Base-by-base conservation (phyloP, 306 rosid species). In the Spatholobus suberectus region DNA sequence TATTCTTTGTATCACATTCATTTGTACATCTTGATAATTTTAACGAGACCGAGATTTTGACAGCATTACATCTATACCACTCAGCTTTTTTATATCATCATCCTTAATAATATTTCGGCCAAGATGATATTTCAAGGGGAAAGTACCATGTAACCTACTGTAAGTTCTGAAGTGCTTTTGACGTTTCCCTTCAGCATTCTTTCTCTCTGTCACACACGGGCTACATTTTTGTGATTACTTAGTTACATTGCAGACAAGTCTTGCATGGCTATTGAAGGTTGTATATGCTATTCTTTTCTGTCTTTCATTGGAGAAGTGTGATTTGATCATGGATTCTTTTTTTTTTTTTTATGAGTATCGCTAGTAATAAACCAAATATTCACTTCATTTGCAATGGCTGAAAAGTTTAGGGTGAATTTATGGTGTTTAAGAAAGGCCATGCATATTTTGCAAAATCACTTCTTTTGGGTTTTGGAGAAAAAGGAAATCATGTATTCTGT, bases 1-100 rank as follows among this genome's bases (percentile, higher is more conserved):
- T 76, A 81, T 85, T 85, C 77, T 85, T 81, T 77, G 54, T 52
- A 51, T 55, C 71, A 76, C 51, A 85, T 85, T 85, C 83, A 52
- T 85, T 85, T 85, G 83, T 81, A 62, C 86, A 70, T 81, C 20
- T 77, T 70, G 68, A 81, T 61, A 69, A 59, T 29, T 47, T 40
- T 76, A 69, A 85, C 79, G 18, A 59, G 70, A 23, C 26, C 40
- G 66, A 61, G 70, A 70, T 7, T 63, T 81, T 54, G 77, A 41
- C 47, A 70, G 66, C 46, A 17, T 81, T 70, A 23, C 79, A 26
- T 40, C 46, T 47, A 76, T 43, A 70, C 70, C 18, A n/a, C n/a
- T n/a, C n/a, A n/a, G n/a, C n/a, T n/a, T n/a, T n/a, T n/a, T n/a
- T n/a, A n/a, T n/a, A n/a, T n/a, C n/a, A n/a, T n/a, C n/a, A n/a